Evolutionary conservation across 2,329 filamentous ascomycete species (phyloP).

Genomic region (Fusarium sp.): DNA sequence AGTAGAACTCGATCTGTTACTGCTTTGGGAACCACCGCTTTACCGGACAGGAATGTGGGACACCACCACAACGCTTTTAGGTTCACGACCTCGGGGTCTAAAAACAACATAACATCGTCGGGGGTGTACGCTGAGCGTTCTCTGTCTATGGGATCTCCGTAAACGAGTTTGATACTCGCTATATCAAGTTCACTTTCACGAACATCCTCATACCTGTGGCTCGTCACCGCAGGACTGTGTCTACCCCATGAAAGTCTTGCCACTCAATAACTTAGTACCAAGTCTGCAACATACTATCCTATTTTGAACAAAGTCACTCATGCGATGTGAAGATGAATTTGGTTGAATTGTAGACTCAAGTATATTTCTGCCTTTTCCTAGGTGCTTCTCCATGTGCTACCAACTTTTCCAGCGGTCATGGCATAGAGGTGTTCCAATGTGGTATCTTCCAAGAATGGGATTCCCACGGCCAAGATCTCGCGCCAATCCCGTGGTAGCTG

Average conservation of each 20-base stretch:
- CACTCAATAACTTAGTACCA: background rate
- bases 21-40: background rate
- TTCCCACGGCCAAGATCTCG: background rate
- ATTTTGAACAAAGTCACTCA: background rate
- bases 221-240: background rate
- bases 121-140: background rate
- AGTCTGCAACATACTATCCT: background rate
- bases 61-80: slow-evolving; percentile 12
- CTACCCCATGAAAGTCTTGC: background rate
- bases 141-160: background rate
- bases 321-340: background rate
- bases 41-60: slow-evolving; percentile 29
- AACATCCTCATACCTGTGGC: background rate
- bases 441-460: background rate
- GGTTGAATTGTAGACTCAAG: background rate
- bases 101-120: slow-evolving; percentile 13
- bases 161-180: background rate
- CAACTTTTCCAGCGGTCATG: background rate
- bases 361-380: background rate
- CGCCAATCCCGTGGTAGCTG: background rate
- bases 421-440: background rate
- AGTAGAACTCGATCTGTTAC: slow-evolving; percentile 2
- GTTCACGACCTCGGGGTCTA: background rate
- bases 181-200: background rate
- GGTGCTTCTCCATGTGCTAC: background rate